A percentile compares a stretch with the other conserved stretches of the same genome.
These are phyloP conservation scores for Didymella sp. DNA, from an alignment of 2,329 filamentous ascomycete species.

Conservation along the genomic window DNA sequence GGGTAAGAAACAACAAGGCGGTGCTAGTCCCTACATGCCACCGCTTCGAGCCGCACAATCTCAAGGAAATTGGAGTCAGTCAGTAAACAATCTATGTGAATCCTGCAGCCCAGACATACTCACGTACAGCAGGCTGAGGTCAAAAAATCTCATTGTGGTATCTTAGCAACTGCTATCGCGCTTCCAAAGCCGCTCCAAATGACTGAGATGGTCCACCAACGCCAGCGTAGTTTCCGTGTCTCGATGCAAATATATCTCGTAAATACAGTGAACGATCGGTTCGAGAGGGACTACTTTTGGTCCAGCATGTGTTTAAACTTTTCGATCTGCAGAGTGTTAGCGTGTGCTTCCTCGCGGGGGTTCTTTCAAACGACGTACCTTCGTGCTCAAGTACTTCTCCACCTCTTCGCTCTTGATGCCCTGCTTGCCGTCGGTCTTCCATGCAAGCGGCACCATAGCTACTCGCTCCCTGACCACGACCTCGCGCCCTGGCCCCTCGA, in stretches of 20 bases:
- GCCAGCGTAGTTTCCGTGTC: neutral
- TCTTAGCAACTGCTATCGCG: slow-evolving; percentile 2
- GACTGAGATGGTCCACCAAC: neutral
- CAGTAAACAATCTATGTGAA: too few relatives aligned
- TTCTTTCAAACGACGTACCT: slow-evolving; percentile 66
- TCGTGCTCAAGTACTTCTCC: slow-evolving; percentile 92
- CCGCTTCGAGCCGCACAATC: too few relatives aligned
- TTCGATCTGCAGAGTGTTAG: slow-evolving; percentile 53
- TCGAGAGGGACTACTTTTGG: slow-evolving; percentile 22
- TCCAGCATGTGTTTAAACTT: slow-evolving; percentile 62
- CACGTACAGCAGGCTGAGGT: neutral
- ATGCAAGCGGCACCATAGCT: slow-evolving; percentile 93
- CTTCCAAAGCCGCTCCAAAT: neutral
- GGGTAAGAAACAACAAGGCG: too few relatives aligned
- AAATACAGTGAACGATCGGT: neutral
- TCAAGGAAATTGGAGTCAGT: too few relatives aligned
- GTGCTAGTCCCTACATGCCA: too few relatives aligned
- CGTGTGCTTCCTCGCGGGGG: neutral
- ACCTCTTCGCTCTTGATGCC: slow-evolving; percentile 89
- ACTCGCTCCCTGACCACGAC: slow-evolving; percentile 88
- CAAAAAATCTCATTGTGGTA: slow-evolving; percentile 8
- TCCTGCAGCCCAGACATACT: too few relatives aligned
- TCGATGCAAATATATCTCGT: neutral
- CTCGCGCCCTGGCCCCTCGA: slow-evolving; percentile 90
- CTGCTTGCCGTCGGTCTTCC: slow-evolving; percentile 77